Percentiles rank a stretch among this genome's conserved stretches.
Evolutionary conservation across 129 eudicot genomes (phyloP).

Genomic region (Saussurea involucrata): DNA sequence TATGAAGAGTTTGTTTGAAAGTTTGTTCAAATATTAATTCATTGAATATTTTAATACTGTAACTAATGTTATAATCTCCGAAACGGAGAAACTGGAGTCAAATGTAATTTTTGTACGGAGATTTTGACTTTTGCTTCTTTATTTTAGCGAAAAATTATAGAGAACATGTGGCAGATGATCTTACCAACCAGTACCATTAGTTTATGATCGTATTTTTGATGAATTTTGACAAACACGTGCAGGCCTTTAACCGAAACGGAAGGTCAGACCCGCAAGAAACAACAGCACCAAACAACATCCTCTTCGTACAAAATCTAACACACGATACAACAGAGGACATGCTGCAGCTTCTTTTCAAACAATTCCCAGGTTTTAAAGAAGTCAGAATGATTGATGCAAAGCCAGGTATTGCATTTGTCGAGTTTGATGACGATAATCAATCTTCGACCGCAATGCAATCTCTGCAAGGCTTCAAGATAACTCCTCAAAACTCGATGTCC

Average conservation of each 20-base stretch:
- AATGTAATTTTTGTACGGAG: no score
- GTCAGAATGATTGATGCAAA: slow-evolving; percentile 88
- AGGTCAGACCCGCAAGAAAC: slow-evolving; percentile 65
- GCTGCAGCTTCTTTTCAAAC: slow-evolving; percentile 82
- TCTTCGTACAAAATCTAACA: slow-evolving; percentile 83
- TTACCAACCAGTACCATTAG: not conserved
- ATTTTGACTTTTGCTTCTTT: no score
- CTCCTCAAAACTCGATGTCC: slow-evolving; percentile 83
- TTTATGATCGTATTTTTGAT: not conserved
- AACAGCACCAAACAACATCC: slow-evolving; percentile 75
- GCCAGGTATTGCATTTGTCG: slow-evolving; percentile 97
- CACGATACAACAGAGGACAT: slow-evolving; percentile 74
- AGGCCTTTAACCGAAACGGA: slow-evolving; percentile 58
- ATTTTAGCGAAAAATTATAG: not conserved
- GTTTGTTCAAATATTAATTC: no score
- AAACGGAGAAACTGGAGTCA: no score
- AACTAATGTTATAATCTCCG: no score
- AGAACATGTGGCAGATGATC: not conserved
- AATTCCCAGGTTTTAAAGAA: slow-evolving; percentile 93
- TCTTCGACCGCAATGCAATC: slow-evolving; percentile 89
- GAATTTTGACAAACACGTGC: not conserved
- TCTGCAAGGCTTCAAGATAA: slow-evolving; percentile 90
- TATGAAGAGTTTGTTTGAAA: no score
- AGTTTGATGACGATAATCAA: slow-evolving; percentile 83
- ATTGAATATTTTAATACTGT: no score